Percentiles rank a stretch among this genome's conserved stretches.
Evolutionary conservation across 1,284 basidiomycete species (phyloP).

Genomic region (Microbotryomycetes sp.): DNA sequence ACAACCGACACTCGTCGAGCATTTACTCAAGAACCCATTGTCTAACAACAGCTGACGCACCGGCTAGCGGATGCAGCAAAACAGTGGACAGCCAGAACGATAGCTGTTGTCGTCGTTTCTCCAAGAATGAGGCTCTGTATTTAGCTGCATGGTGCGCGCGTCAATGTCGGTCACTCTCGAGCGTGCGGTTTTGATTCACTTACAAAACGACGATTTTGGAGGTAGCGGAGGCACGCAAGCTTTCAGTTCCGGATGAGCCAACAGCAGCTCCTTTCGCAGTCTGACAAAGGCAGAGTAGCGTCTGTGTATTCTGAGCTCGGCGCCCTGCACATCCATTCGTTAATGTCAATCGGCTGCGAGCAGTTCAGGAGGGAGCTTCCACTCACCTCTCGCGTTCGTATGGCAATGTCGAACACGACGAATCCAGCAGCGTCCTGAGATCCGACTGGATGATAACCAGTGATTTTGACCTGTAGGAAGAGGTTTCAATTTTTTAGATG

Average conservation of each 20-base stretch:
- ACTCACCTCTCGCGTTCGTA: slow-evolving; percentile 28
- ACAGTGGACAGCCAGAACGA: slow-evolving; percentile 62
- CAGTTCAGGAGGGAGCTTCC: too few relatives aligned
- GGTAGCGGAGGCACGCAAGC: slow-evolving; percentile 57
- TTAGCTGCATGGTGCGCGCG: slow-evolving; percentile 30
- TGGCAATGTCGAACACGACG: slow-evolving; percentile 36
- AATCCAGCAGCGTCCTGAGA: slow-evolving; percentile 31
- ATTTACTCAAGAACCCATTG: slow-evolving; percentile 60
- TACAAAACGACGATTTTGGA: slow-evolving; percentile 61
- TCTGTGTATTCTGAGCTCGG: slow-evolving; percentile 59
- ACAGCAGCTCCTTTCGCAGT: slow-evolving; percentile 51
- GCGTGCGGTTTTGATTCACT: slow-evolving; percentile 30
- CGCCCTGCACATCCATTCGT: slow-evolving; percentile 47
- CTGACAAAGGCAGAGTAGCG: slow-evolving; percentile 63
- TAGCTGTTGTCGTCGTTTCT: slow-evolving; percentile 57
- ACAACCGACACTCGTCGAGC: too few relatives aligned
- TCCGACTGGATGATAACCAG: slow-evolving; percentile 33
- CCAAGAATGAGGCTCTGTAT: slow-evolving; percentile 62
- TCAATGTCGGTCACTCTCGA: neutral
- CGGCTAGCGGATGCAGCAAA: slow-evolving; percentile 64
- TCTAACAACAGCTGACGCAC: slow-evolving; percentile 55
- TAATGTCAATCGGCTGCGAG: neutral
- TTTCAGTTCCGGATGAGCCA: slow-evolving; percentile 52
- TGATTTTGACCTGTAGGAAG: slow-evolving; percentile 16
- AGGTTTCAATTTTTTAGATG: too few relatives aligned